Evolutionary conservation across 2,329 filamentous ascomycete species (phyloP), one percentile per base, ranked within the genome.

Genomic region (Fusarium sp.): DNA sequence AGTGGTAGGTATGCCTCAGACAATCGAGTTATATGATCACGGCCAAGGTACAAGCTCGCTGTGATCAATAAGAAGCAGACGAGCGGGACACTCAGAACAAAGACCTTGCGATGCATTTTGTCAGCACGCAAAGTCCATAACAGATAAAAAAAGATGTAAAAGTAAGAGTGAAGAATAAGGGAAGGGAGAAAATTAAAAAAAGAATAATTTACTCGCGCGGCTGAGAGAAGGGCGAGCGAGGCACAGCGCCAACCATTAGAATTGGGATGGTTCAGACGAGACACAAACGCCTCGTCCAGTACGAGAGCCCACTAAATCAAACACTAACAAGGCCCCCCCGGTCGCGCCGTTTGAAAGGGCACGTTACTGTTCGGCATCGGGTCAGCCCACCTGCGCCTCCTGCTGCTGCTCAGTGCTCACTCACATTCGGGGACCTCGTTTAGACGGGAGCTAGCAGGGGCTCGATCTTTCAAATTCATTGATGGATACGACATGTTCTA

Each of bases 61-160:
- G 54, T 29, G 39, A 64, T 39, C 28, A 73, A 44, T 21, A 72
- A 47, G 56, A 73, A 70, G 48, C 63, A 72, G 18, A 69, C 29
- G 24, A 62, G 48, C 13, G 71, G 64, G 9, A 73, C 43, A 16
- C 68, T 50, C 35, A 73, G 38, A 35, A 73, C 49, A 21, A 74
- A 47, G 38, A 66, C 31, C 49, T 37, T 68, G 52, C 55, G 71
- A 70, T 70, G 66, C 70, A 73, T 73, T 53, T 66, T 64, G 26
- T 57, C 42, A 68, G n/a, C 20, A 26, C 26, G 29, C 10, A 9
- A 24, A 46, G 29, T 13, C 33, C 54, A 52, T 64, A 24, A 44
- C 33, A 48, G 16, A 48, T 20, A 38, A 15, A 23, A 35, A 23
- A 38, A 16, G 31, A n/a, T 29, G 33, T 21, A 26, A 38, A n/a